Evolutionary conservation across 345 rosid genomes (phyloP).

Genomic region (Rhodamnia rubescens): DNA sequence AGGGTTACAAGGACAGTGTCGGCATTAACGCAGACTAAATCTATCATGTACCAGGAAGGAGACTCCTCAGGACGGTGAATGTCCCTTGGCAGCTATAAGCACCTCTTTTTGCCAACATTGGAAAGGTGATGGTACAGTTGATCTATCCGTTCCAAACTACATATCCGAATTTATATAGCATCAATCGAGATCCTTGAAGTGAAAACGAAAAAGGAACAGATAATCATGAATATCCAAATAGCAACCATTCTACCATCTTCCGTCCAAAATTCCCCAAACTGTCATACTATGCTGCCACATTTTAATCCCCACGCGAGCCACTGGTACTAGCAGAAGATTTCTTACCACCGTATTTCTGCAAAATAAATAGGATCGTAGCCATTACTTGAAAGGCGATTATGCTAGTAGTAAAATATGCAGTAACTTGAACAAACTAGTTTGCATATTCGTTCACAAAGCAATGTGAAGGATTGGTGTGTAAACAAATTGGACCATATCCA

Average conservation of each 20-base stretch:
- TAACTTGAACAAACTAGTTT: not conserved
- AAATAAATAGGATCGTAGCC: not conserved
- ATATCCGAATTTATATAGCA: conserved; percentile 14
- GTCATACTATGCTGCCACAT: conserved; percentile 3
- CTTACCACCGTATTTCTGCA: conserved; percentile 46
- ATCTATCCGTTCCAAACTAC: conserved; percentile 13
- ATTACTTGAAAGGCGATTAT: not conserved
- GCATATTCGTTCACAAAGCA: not conserved
- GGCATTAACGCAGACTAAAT: not conserved
- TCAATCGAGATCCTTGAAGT: conserved; percentile 7
- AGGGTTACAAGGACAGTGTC: not conserved
- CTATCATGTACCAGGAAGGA: not conserved
- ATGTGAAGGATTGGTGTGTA: not conserved
- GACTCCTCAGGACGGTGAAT: not conserved
- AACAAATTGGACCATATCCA: not conserved
- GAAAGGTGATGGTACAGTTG: conserved; percentile 4
- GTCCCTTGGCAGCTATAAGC: not conserved
- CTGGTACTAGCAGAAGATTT: conserved; percentile 40
- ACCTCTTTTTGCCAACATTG: not conserved
- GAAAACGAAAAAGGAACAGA: conserved; percentile 10
- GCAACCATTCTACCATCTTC: conserved; percentile 2
- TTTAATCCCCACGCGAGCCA: conserved; percentile 48
- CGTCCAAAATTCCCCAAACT: not conserved
- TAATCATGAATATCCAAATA: conserved; percentile 14
- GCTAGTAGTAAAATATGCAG: not conserved